Conservation (phyloP, 352 stramenopile species). For the Phytophthora cryptogea region DNA sequence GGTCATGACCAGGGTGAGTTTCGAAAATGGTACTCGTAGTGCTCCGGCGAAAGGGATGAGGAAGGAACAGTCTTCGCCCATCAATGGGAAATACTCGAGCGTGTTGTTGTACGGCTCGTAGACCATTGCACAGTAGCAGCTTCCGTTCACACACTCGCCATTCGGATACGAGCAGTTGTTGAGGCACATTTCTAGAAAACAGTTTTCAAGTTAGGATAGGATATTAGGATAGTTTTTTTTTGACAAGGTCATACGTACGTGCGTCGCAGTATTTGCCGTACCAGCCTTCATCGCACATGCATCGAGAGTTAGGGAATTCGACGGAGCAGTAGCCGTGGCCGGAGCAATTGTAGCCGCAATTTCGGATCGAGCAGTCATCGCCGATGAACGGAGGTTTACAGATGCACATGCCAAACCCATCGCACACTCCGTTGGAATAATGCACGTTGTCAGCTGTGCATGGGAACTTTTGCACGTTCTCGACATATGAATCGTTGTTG, state of each 20-base stretch:
- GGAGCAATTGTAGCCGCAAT: constrained; percentile 92
- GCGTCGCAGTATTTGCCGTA: constrained; percentile 93
- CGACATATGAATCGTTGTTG: constrained; percentile 87
- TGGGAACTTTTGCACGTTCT: constrained; percentile 91
- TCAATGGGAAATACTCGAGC: constrained; percentile 72
- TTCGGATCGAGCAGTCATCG: constrained; percentile 91
- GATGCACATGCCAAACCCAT: constrained; percentile 96
- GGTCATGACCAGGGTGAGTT: not conserved
- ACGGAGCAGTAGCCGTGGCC: constrained; percentile 95
- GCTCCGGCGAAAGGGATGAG: constrained; percentile 66
- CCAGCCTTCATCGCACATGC: constrained; percentile 95
- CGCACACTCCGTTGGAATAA: constrained; percentile 94
- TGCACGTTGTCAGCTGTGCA: constrained; percentile 86
- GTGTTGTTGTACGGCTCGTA: constrained; percentile 96
- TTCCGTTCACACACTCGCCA: constrained; percentile 90
- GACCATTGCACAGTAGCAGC: constrained; percentile 92
- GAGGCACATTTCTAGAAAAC: constrained; percentile 85
- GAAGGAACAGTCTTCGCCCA: constrained; percentile 88
- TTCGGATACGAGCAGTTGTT: constrained; percentile 98
- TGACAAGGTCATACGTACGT: constrained; percentile 43
- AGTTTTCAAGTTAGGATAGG: not conserved
- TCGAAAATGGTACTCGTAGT: constrained; percentile 1
- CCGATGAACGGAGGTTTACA: constrained; percentile 94
- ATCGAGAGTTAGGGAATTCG: constrained; percentile 95
- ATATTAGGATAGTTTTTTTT: not conserved